Conservation (phyloP, 352 stramenopile species). For the Phytophthora megakarya region DNA sequence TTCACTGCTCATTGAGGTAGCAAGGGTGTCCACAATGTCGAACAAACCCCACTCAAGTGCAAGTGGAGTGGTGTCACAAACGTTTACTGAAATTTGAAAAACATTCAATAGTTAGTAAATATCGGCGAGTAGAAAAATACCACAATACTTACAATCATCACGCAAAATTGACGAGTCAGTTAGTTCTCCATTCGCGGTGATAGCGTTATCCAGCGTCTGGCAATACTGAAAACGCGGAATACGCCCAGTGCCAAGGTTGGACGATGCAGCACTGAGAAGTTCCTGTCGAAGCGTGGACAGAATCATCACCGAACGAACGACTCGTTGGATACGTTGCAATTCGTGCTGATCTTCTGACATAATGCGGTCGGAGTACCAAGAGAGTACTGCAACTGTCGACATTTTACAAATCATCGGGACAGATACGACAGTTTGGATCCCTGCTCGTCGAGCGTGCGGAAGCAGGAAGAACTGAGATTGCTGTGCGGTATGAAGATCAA, state of each 20-base stretch:
- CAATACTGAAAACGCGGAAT: slow-evolving; percentile 82
- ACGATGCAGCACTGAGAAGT: slow-evolving; percentile 38
- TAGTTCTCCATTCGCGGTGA: slow-evolving; percentile 75
- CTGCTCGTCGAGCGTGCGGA: slow-evolving; percentile 65
- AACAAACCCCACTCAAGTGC: slow-evolving; percentile 78
- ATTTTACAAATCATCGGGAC: slow-evolving; percentile 87
- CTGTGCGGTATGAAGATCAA: slow-evolving; percentile 48
- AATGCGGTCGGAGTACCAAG: slow-evolving; percentile 70
- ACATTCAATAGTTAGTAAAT: slow-evolving; percentile 20
- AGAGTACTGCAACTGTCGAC: slow-evolving; percentile 78
- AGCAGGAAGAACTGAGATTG: slow-evolving; percentile 81
- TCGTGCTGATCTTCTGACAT: slow-evolving; percentile 62
- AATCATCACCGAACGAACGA: slow-evolving; percentile 71
- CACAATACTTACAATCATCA: slow-evolving; percentile 54
- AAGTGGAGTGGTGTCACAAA: slow-evolving; percentile 63
- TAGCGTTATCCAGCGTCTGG: slow-evolving; percentile 71
- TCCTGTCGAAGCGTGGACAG: slow-evolving; percentile 66
- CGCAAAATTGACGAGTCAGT: slow-evolving; percentile 38
- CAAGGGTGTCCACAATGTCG: slow-evolving; percentile 63
- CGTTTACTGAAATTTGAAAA: slow-evolving; percentile 40
- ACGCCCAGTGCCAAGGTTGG: slow-evolving; percentile 25
- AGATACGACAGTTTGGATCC: slow-evolving; percentile 69
- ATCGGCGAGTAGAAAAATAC: neutral
- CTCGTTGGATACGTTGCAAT: slow-evolving; percentile 70
- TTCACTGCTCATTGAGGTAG: slow-evolving; percentile 85